Conservation (phyloP, 108 stramenopile genomes). For the Mediolabrus comicus region DNA sequence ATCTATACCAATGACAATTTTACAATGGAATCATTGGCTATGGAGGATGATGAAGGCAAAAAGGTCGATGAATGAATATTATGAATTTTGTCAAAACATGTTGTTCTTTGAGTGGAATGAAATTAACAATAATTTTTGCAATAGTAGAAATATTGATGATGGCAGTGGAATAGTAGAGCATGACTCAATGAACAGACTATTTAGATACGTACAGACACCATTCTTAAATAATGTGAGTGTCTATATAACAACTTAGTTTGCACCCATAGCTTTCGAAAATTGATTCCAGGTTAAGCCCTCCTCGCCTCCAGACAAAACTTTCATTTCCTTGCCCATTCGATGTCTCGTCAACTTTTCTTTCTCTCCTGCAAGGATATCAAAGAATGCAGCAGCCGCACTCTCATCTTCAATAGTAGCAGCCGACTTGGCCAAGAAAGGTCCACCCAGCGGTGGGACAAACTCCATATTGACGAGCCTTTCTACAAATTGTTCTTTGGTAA, state of each 20-base stretch:
- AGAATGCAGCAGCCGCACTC: constrained; percentile 45
- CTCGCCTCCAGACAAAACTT: constrained; percentile 64
- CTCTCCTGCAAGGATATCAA: constrained; percentile 66
- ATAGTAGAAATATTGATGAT: background rate
- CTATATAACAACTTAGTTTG: constrained; percentile 1
- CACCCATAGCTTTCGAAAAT: constrained; percentile 60
- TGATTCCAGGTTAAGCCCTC: constrained; percentile 71
- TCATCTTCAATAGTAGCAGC: constrained; percentile 62
- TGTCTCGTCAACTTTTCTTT: constrained; percentile 71
- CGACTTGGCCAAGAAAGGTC: constrained; percentile 65
- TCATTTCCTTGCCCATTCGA: constrained; percentile 66
- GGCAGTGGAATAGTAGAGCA: background rate
- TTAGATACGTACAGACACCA: background rate
- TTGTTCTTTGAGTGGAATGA: background rate
- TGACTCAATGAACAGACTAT: background rate
- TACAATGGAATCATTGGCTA: constrained; percentile 64
- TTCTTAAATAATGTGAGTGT: no score
- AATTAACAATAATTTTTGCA: background rate
- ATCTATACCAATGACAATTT: constrained; percentile 96
- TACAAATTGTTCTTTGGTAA: constrained; percentile 71
- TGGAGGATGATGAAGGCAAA: constrained; percentile 45
- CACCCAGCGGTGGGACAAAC: constrained; percentile 74
- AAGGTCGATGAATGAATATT: background rate
- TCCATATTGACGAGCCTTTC: constrained; percentile 45
- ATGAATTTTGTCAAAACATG: no score